A percentile compares a stretch with the other conserved stretches of the same genome.
Evolutionary conservation across 2,329 filamentous ascomycete genomes (phyloP).

Genomic region (Ophidiomyces ophidiicola): DNA sequence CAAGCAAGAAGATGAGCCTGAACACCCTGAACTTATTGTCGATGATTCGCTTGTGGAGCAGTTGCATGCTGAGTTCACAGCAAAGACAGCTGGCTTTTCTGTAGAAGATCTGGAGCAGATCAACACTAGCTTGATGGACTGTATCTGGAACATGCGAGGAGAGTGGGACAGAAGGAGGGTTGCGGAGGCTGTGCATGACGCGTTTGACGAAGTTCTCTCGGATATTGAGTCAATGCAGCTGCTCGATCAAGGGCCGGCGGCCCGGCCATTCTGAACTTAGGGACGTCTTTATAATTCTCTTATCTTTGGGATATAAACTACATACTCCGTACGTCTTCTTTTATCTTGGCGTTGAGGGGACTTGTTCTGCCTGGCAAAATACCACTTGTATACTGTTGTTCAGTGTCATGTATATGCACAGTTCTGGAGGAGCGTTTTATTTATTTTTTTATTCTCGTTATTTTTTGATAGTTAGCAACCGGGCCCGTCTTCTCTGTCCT

Average conservation of each 20-base stretch:
- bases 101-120: conserved; percentile 95
- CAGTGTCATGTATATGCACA: too few species aligned
- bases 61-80: conserved; percentile 53
- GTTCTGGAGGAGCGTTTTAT: too few species aligned
- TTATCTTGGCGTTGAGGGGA: too few species aligned
- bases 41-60: conserved; percentile 42
- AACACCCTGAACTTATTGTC: conserved; percentile 21
- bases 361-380: too few species aligned
- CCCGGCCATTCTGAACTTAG: too few species aligned
- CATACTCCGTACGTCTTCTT: too few species aligned
- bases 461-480: too few species aligned
- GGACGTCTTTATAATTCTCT: too few species aligned
- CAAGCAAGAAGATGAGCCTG: conserved; percentile 8
- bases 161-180: conserved; percentile 78
- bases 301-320: too few species aligned
- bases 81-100: conserved; percentile 60
- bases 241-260: not conserved
- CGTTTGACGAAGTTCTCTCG: conserved; percentile 58
- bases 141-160: conserved; percentile 65
- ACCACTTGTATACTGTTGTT: too few species aligned
- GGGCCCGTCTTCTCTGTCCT: too few species aligned
- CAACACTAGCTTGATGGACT: conserved; percentile 79
- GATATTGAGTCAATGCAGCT: conserved; percentile 36
- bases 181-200: conserved; percentile 47
- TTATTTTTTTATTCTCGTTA: too few species aligned